Evolutionary conservation across 2,329 filamentous ascomycete genomes (phyloP).

Genomic region (Trichoderma arundinaceum): DNA sequence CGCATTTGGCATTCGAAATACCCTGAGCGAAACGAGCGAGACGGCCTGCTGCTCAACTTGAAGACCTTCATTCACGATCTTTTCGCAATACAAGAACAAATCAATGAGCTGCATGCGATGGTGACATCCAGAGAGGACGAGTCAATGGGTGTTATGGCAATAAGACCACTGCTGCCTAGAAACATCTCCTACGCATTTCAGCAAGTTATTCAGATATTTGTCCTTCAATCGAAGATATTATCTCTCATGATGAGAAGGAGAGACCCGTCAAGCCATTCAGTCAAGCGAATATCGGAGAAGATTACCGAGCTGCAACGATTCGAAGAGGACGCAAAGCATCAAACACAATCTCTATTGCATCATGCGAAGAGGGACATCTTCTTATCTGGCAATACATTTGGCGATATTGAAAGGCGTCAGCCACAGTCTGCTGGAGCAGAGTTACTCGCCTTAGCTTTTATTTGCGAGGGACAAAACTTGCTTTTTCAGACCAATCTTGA

Average conservation of each 20-base stretch:
- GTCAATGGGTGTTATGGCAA: neutral
- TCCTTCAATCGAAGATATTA: constrained; percentile 4
- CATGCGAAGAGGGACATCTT: constrained; percentile 22
- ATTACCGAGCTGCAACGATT: neutral
- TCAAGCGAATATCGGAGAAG: neutral
- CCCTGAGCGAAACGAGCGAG: neutral
- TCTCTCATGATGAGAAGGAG: constrained; percentile 9
- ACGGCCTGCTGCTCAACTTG: neutral
- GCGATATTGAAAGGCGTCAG: constrained; percentile 3
- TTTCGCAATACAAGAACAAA: neutral
- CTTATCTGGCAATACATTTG: neutral
- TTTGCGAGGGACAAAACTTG: constrained; percentile 5
- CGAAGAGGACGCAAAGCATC: neutral
- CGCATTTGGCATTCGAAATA: neutral
- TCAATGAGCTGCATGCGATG: constrained; percentile 15
- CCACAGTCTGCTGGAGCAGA: constrained; percentile 8
- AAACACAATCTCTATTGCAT: neutral
- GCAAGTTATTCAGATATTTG: constrained; percentile 9
- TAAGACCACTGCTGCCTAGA: neutral
- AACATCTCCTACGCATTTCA: neutral
- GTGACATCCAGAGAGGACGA: neutral
- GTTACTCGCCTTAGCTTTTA: constrained; percentile 9
- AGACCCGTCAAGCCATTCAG: neutral
- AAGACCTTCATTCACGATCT: constrained; percentile 6
- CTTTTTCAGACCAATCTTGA: neutral